phyloP scores from a whole-genome alignment of 176 grass and related monocot genomes.

The Aechmea fasciata region DNA sequence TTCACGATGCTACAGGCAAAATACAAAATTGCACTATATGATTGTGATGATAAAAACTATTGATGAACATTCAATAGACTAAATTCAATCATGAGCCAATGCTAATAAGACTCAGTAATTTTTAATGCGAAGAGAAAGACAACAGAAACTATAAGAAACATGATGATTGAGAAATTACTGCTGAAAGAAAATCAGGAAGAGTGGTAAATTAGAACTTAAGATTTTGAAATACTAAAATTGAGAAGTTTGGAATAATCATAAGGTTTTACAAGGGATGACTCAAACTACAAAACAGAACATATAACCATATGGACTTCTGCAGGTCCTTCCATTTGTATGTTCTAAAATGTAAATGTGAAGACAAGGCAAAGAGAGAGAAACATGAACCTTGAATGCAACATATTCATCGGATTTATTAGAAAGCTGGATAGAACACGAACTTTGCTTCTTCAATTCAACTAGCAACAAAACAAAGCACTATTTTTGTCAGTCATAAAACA shows the following conservation, averaged over 20 bases:
- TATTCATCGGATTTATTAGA: constrained; percentile 74
- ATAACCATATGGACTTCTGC: background rate
- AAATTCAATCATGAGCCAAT: background rate
- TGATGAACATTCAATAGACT: too few species aligned
- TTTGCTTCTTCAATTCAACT: constrained; percentile 99
- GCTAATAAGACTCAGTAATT: background rate
- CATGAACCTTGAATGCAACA: constrained; percentile 83
- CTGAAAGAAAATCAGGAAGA: too few species aligned
- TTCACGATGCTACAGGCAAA: background rate
- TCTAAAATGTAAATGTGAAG: too few species aligned
- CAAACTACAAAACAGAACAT: background rate
- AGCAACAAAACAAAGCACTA: constrained; percentile 6
- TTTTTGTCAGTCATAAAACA: background rate
- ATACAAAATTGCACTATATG: background rate
- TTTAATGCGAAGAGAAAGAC: background rate
- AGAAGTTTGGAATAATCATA: too few species aligned
- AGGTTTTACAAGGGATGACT: too few species aligned
- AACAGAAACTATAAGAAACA: background rate
- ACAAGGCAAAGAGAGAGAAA: constrained; percentile 14
- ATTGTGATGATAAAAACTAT: too few species aligned
- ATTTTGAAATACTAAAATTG: too few species aligned
- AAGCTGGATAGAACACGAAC: constrained; percentile 68
- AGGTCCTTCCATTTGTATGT: too few species aligned
- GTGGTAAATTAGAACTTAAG: too few species aligned
- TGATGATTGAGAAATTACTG: background rate